A percentile compares a stretch with the other conserved stretches of the same genome.
Evolutionary conservation across 1,284 basidiomycete genomes (phyloP).

Genomic region (Moesziomyces antarcticus): DNA sequence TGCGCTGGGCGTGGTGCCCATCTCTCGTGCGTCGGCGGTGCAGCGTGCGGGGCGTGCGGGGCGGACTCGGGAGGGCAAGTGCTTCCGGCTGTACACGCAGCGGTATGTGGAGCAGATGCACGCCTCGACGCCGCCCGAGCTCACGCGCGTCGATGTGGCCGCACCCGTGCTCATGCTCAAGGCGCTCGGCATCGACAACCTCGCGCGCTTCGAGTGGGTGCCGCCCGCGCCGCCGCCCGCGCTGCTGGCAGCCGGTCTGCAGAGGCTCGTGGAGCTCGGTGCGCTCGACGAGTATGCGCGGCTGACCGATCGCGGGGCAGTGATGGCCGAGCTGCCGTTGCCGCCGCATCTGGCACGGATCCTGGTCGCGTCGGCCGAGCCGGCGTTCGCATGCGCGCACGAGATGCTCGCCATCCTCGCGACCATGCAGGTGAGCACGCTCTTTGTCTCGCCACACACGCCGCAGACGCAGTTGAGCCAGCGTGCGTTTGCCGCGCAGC

Average conservation of each 20-base stretch:
- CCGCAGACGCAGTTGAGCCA: constrained; percentile 88
- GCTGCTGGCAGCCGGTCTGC: constrained; percentile 83
- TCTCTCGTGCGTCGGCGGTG: constrained; percentile 67
- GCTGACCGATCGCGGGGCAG: constrained; percentile 71
- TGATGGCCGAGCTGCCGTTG: constrained; percentile 73
- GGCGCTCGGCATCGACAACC: constrained; percentile 85
- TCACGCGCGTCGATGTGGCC: constrained; percentile 86
- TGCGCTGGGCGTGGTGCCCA: constrained; percentile 61
- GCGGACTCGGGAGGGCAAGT: constrained; percentile 79
- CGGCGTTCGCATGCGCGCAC: constrained; percentile 81
- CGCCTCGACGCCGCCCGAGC: constrained; percentile 82
- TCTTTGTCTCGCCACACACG: constrained; percentile 69
- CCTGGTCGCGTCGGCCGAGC: constrained; percentile 5
- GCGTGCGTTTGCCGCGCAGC: constrained; percentile 93
- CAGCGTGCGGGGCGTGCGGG: constrained; percentile 69
- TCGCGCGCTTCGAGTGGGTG: constrained; percentile 89
- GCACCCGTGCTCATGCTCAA: constrained; percentile 91
- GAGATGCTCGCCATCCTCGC: constrained; percentile 95
- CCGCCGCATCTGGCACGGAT: constrained; percentile 74
- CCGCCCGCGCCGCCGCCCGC: constrained; percentile 83
- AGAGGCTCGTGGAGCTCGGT: constrained; percentile 71
- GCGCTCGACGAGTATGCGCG: constrained; percentile 71
- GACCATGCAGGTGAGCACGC: constrained; percentile 77
- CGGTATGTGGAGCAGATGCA: constrained; percentile 74
- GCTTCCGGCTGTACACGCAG: constrained; percentile 89